Conservation (phyloP, 768 basidiomycete species). For the Boletellus emodensis region DNA sequence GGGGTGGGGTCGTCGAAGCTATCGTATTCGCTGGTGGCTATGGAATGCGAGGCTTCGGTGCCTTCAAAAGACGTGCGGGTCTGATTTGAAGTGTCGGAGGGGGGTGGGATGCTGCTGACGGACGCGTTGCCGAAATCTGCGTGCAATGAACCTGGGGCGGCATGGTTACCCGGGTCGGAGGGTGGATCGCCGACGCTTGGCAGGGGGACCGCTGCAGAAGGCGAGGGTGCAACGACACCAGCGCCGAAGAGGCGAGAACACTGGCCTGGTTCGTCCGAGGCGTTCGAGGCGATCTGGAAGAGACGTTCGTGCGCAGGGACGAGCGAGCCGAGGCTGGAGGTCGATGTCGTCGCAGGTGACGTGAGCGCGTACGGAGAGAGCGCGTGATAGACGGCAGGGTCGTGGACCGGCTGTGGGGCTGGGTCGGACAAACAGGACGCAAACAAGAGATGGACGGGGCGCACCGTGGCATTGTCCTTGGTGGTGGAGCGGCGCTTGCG, state of each 20-base stretch:
- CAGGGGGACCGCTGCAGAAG: no score
- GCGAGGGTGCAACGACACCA: constrained; percentile 1
- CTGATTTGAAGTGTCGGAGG: background rate
- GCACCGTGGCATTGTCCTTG: constrained; percentile 5
- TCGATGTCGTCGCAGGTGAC: constrained; percentile 22
- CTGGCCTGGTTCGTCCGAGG: constrained; percentile 6
- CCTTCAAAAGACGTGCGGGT: constrained; percentile 2
- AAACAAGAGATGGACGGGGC: background rate
- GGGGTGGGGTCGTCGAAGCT: constrained; percentile 26
- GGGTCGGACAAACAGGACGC: constrained; percentile 2
- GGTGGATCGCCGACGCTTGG: background rate
- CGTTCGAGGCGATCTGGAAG: constrained; percentile 17
- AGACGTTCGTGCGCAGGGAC: constrained; percentile 24
- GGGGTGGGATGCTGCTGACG: background rate
- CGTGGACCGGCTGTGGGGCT: constrained; percentile 4
- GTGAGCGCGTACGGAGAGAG: background rate
- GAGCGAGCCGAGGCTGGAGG: constrained; percentile 29
- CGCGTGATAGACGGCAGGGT: constrained; percentile 7
- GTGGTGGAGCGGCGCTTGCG: constrained; percentile 13
- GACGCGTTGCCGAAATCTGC: constrained; percentile 8
- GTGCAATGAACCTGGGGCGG: background rate
- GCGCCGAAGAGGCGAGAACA: background rate
- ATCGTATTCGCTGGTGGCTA: constrained; percentile 2
- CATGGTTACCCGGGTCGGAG: background rate
- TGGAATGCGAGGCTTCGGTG: constrained; percentile 5